Conservation (phyloP, 768 basidiomycete species). For the Lactarius hatsudake region DNA sequence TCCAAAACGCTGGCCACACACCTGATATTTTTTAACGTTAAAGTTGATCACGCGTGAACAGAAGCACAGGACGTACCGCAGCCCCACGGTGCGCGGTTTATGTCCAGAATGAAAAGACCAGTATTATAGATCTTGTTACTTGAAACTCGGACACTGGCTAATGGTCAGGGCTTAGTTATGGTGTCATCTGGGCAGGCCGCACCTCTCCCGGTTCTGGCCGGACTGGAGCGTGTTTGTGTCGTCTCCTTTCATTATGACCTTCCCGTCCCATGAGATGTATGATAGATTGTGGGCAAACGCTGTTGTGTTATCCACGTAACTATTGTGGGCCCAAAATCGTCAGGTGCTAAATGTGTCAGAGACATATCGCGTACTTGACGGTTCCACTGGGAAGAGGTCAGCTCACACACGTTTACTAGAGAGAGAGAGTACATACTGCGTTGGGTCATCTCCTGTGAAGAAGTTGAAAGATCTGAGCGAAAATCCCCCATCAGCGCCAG, state of each 20-base stretch:
- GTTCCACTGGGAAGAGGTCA: conserved; percentile 49
- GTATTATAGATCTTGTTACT: conserved; percentile 62
- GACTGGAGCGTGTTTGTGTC: conserved; percentile 53
- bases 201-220: conserved; percentile 65
- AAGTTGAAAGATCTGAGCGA: conserved; percentile 17
- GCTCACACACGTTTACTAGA: neutral
- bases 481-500: neutral
- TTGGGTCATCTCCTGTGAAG: conserved; percentile 20
- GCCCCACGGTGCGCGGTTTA: conserved; percentile 83
- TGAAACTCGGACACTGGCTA: conserved; percentile 71
- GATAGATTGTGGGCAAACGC: conserved; percentile 56
- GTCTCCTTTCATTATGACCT: conserved; percentile 76
- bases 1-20: conserved; percentile 87
- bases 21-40: conserved; percentile 39
- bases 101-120: conserved; percentile 82
- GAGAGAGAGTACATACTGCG: conserved; percentile 26
- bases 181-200: conserved; percentile 4
- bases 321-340: conserved; percentile 32
- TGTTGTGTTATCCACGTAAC: conserved; percentile 56
- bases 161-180: neutral
- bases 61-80: conserved; percentile 56
- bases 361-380: conserved; percentile 52
- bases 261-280: conserved; percentile 54
- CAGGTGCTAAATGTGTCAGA: neutral
- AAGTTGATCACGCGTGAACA: conserved; percentile 1